Conservation (phyloP, 2,329 filamentous ascomycete species). For the Rhinocladiella mackenziei region DNA sequence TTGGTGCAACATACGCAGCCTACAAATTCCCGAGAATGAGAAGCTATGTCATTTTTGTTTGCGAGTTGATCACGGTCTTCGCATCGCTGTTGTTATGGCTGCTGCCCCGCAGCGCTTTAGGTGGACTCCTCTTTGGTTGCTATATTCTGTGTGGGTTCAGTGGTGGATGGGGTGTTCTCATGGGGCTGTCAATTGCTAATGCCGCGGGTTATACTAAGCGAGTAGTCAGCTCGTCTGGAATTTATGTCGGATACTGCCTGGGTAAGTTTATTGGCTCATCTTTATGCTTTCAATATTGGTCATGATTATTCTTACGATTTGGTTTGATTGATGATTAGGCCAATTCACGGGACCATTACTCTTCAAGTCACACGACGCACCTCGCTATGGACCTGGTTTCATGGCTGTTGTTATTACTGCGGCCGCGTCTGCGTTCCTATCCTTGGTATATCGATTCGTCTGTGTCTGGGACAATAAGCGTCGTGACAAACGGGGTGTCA, state of each 20-base stretch:
- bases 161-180: conserved; percentile 49
- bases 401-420: conserved; percentile 32
- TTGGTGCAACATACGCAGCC: conserved; percentile 40
- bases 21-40: conserved; percentile 37
- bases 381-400: conserved; percentile 29
- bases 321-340: conserved; percentile 38
- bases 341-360: conserved; percentile 32
- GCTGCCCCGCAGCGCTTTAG: conserved; percentile 41
- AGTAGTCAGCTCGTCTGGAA: conserved; percentile 19
- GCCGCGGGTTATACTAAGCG: conserved; percentile 30
- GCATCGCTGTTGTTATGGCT: conserved; percentile 44
- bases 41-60: conserved; percentile 41
- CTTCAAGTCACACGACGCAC: conserved; percentile 34
- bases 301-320: conserved; percentile 25
- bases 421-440: conserved; percentile 31
- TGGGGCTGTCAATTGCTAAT: conserved; percentile 45
- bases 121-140: conserved; percentile 47
- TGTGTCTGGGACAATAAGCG: conserved; percentile 28
- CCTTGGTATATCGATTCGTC: conserved; percentile 15
- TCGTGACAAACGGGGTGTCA: conserved; percentile 26
- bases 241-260: conserved; percentile 27
- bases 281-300: not conserved
- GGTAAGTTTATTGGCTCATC: conserved; percentile 38
- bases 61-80: conserved; percentile 43
- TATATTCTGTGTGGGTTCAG: conserved; percentile 47